Base-by-base conservation (phyloP, 805 yeast genomes). In the Starmerella davenportii region DNA sequence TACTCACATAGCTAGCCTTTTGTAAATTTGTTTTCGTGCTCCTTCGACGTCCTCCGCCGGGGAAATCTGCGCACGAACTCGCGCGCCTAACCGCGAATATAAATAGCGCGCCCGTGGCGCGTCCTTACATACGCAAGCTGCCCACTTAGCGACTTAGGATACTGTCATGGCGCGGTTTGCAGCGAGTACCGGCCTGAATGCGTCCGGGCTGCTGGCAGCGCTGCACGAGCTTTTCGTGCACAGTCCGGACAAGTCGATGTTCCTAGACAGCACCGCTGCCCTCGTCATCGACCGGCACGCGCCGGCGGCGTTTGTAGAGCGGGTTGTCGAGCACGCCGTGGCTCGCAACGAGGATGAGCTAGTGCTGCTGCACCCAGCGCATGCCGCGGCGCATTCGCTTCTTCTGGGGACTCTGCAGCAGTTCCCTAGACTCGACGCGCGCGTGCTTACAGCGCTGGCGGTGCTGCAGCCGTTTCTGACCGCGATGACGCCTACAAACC, bases 341-440 rank as follows among this genome's bases (percentile, higher is more conserved):
- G 49, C 54, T 32, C 54, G 64, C 15, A 51, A 56, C 5, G 66
- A 61, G 44, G 64, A 61, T 38, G 65, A 61, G 47, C 51, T 62
- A 18, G 40, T 61, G 8, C 44, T 61, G 20, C 43, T 62, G 11
- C 41, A 50, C 44, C 60, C 59, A 2, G 49, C 56, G 2, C 48
- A 49, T 33, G 43, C 43, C 2, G 51, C 60, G 0, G 48, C 62
- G 1, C 46, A 52, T 1, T 53, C 61, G 13, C 49, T 57, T 19
- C 51, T 58, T 32, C 33, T 46, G 18, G 47, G 54, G 2, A 50
- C 55, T 5, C 43, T 60, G 15, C 44, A 52, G 5, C 43, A 49
- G 25, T 55, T 62, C 38, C 66, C 65, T 9, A 54, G 55, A 32
- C 41, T 56, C 9, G 55, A 58, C 35, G 46, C 57, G 13, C 52